Evolutionary conservation across 2,329 filamentous ascomycete species (phyloP).

Genomic region (Hymenoscyphus infarciens): DNA sequence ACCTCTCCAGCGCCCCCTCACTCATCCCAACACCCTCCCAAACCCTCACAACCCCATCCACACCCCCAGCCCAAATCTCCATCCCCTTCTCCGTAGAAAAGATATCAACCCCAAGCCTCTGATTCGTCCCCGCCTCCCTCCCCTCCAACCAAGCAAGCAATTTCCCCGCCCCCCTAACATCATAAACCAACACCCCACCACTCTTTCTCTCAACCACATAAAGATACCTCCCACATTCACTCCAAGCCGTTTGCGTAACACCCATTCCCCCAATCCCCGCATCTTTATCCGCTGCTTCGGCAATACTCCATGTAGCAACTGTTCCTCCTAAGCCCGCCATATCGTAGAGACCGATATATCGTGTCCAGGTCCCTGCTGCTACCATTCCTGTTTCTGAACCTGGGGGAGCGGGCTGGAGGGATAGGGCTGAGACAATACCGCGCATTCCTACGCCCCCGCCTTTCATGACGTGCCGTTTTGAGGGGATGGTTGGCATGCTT

Average conservation of each 20-base stretch:
- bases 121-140: conserved; percentile 50
- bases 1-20: conserved; percentile 37
- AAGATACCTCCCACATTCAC: conserved; percentile 59
- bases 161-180: conserved; percentile 55
- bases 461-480: conserved; percentile 55
- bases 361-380: conserved; percentile 61
- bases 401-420: conserved; percentile 41
- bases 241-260: conserved; percentile 59
- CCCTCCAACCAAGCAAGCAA: conserved; percentile 53
- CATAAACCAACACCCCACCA: conserved; percentile 55
- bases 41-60: conserved; percentile 51
- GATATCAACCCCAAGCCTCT: conserved; percentile 53
- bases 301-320: conserved; percentile 57
- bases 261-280: conserved; percentile 56
- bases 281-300: conserved; percentile 50
- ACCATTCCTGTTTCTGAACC: conserved; percentile 39
- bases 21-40: conserved; percentile 55
- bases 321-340: conserved; percentile 51
- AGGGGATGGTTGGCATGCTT: conserved; percentile 58
- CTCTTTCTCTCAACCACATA: conserved; percentile 59
- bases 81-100: conserved; percentile 49
- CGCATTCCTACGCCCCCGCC: conserved; percentile 62
- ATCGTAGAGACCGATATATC: conserved; percentile 61
- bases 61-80: conserved; percentile 60
- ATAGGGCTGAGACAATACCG: conserved; percentile 55